These are phyloP conservation scores for Lactarius psammicola DNA, from an alignment of 768 basidiomycete species.

Conservation along the genomic window DNA sequence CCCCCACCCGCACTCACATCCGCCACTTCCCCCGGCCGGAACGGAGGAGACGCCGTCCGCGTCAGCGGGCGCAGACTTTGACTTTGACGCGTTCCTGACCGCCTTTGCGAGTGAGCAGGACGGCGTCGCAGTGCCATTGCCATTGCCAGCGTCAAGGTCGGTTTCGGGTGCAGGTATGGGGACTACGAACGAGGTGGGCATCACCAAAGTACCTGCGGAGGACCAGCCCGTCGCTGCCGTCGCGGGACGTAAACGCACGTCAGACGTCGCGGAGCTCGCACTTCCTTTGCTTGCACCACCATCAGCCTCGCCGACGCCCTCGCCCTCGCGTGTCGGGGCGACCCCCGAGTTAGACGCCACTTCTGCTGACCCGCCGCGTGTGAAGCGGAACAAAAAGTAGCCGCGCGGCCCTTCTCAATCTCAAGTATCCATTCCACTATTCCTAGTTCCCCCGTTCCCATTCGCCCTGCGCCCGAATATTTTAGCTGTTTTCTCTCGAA, in stretches of 20 bases:
- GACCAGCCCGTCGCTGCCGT: conserved; percentile 13
- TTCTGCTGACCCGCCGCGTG: conserved; percentile 26
- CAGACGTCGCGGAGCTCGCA: conserved; percentile 33
- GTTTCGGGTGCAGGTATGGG: background rate
- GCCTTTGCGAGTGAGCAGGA: conserved; percentile 37
- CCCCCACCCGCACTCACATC: background rate
- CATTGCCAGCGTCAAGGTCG: conserved; percentile 2
- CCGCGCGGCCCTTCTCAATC: background rate
- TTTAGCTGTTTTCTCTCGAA: background rate
- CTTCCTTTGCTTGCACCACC: conserved; percentile 6
- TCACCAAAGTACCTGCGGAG: background rate
- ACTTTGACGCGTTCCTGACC: conserved; percentile 32
- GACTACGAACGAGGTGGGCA: background rate
- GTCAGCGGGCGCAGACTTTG: conserved; percentile 20
- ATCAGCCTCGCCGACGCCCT: background rate
- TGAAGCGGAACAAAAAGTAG: conserved; percentile 34
- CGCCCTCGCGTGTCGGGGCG: background rate
- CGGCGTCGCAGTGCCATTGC: conserved; percentile 31
- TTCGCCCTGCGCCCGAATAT: background rate
- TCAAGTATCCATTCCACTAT: background rate
- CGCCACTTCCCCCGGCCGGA: conserved; percentile 31
- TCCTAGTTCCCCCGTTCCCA: background rate
- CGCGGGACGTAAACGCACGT: conserved; percentile 35
- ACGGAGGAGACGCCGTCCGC: conserved; percentile 20
- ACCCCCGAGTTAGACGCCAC: background rate